Base-by-base conservation (phyloP, 148 eudicot species). In the Chenopodium album region DNA sequence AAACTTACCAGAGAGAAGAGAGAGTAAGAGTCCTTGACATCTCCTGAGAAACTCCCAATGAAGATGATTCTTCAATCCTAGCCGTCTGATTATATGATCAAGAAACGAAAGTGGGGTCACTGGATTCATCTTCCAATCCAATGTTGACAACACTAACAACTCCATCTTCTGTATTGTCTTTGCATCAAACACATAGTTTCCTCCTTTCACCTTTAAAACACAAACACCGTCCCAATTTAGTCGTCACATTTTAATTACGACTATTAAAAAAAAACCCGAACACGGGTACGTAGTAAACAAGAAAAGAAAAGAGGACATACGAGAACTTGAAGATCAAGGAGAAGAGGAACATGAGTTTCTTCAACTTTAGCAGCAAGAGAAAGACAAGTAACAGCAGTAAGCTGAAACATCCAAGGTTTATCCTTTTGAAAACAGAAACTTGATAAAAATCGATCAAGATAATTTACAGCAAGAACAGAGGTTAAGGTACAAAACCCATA, bases 301-400 rank as follows among this genome's bases (percentile, higher is more conserved):
- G 44, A 41, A 41, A 41, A 41, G 44, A 41, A 41, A 41, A 41
- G 44, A 41, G 44, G 44, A 41, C 44, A 41, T 41, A 41, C 44
- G 7, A 41, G 44, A 41, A 94, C 98, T 87, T 94, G 98, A 60
- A 94, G 95, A 70, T 94, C 92, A 54, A 93, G 34, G 72, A 94
- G 92, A 56, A 89, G 89, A 79, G 97, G 98, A 19, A 92, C 97
- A n/a, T 89, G 67, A 34, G 89, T 89, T 76, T 94, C 97, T 89
- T 94, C 97, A 81, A 94, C 92, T 88, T 94, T 94, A 9, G 98
- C 97, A 82, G 98, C 98, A 54, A 94, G 79, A 78, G 98, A 94
- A 75, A 94, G 84, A 77, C 98, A 94, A 83, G 97, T 78, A 14
- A 93, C 98, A 83, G 98, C 97, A 73, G 85, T 79, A 67, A 94